A percentile compares a stretch with the other conserved stretches of the same genome.
Evolutionary conservation across 2,329 filamentous ascomycete genomes (phyloP).

Genomic region (Neocucurbitaria cava): DNA sequence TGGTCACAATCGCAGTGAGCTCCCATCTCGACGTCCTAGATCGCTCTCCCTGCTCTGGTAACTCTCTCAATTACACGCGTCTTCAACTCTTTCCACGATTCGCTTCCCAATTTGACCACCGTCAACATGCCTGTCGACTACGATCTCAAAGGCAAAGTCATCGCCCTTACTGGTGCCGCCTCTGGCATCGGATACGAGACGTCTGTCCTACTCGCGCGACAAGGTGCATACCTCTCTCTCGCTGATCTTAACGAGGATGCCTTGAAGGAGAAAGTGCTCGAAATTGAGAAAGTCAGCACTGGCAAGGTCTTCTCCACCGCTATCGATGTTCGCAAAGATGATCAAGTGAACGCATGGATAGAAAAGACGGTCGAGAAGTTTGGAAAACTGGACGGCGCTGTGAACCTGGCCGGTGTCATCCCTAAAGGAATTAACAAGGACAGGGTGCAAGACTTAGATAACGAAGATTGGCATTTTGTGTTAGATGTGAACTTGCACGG

Average conservation of each 20-base stretch:
- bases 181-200: slow-evolving; percentile 36
- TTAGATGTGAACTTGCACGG: slow-evolving; percentile 48
- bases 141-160: slow-evolving; percentile 34
- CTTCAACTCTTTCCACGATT: no score
- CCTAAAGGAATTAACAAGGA: slow-evolving; percentile 30
- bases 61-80: no score
- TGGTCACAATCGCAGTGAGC: no score
- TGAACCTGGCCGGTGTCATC: slow-evolving; percentile 55
- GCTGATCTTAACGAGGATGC: slow-evolving; percentile 34
- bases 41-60: no score
- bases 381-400: slow-evolving; percentile 50
- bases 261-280: slow-evolving; percentile 14
- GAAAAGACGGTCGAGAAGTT: slow-evolving; percentile 51
- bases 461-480: slow-evolving; percentile 48
- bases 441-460: slow-evolving; percentile 35
- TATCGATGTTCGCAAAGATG: slow-evolving; percentile 58
- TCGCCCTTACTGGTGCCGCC: slow-evolving; percentile 36
- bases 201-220: slow-evolving; percentile 20
- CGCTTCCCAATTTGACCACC: no score
- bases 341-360: slow-evolving; percentile 60
- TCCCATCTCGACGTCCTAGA: no score
- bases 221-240: slow-evolving; percentile 34
- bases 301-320: slow-evolving; percentile 40
- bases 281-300: slow-evolving; percentile 17
- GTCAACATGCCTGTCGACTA: no score